phyloP scores from a whole-genome alignment of 225 moss, liverwort and hornwort species.

The Anthoceros angustus region DNA sequence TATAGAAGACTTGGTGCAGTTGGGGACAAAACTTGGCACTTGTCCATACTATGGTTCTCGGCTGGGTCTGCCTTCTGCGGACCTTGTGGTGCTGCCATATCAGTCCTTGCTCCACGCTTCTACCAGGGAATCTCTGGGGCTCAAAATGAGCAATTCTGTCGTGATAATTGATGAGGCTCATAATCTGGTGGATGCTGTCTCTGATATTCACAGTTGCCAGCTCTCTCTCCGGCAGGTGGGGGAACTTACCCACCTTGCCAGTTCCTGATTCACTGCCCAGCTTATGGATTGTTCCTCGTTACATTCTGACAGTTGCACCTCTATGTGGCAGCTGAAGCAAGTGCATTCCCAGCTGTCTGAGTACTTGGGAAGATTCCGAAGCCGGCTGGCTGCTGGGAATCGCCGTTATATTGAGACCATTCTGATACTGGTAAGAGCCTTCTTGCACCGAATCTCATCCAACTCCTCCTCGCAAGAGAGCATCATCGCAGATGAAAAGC shows the following conservation, averaged over 20 bases:
- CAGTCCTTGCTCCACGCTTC: slow-evolving; percentile 74
- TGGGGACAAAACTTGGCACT: slow-evolving; percentile 62
- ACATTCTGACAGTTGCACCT: background rate
- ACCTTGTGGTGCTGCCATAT: slow-evolving; percentile 84
- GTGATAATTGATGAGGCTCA: slow-evolving; percentile 93
- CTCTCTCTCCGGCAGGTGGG: slow-evolving; percentile 48
- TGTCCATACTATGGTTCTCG: slow-evolving; percentile 95
- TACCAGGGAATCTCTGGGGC: slow-evolving; percentile 74
- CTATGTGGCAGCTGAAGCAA: slow-evolving; percentile 40
- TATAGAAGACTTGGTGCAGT: slow-evolving; percentile 65
- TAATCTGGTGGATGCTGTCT: slow-evolving; percentile 87
- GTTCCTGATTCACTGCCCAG: background rate
- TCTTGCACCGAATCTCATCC: slow-evolving; percentile 30
- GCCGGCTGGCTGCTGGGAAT: slow-evolving; percentile 60
- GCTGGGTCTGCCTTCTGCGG: slow-evolving; percentile 55
- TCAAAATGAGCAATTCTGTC: slow-evolving; percentile 73
- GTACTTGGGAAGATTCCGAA: slow-evolving; percentile 77
- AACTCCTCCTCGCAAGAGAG: background rate
- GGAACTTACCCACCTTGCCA: background rate
- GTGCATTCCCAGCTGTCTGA: slow-evolving; percentile 76
- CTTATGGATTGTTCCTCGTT: background rate
- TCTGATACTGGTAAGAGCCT: slow-evolving; percentile 55
- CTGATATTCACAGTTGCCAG: slow-evolving; percentile 77
- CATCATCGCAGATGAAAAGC: slow-evolving; percentile 6
- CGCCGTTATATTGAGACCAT: slow-evolving; percentile 70